Evolutionary conservation across 441 rosid genomes (phyloP).

Genomic region (Daphne laureola): DNA sequence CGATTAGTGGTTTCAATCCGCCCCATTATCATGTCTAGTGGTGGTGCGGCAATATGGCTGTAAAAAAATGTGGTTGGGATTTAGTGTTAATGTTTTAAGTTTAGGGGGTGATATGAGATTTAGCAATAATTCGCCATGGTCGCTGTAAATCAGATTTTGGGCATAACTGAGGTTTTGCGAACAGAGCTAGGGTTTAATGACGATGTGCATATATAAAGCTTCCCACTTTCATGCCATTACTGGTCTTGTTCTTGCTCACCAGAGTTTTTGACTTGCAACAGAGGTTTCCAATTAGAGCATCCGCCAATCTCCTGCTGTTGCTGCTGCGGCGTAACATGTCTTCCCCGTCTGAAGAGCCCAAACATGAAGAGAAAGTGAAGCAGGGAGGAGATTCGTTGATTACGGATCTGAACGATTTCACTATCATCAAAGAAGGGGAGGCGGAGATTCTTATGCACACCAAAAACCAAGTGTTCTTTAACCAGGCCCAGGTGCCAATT

Average conservation of each 20-base stretch:
- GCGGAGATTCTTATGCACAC: conserved; percentile 95
- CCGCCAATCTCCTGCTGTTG: conserved; percentile 1
- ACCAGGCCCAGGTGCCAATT: conserved; percentile 81
- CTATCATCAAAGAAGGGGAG: conserved; percentile 85
- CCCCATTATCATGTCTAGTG: too few species aligned
- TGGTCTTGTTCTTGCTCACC: neutral
- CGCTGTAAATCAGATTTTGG: too few species aligned
- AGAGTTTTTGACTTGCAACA: conserved; percentile 5
- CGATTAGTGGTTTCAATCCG: too few species aligned
- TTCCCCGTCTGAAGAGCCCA: neutral
- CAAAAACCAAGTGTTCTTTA: conserved; percentile 87
- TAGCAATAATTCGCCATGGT: too few species aligned
- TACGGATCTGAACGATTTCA: conserved; percentile 56
- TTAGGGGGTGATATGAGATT: too few species aligned
- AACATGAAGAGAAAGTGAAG: conserved; percentile 9
- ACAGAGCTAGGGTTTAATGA: too few species aligned
- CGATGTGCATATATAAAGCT: neutral
- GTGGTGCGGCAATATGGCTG: too few species aligned
- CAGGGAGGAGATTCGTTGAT: conserved; percentile 20
- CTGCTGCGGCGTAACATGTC: conserved; percentile 3
- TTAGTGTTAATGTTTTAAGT: too few species aligned
- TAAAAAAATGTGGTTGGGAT: too few species aligned
- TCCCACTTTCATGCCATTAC: neutral
- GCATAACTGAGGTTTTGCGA: too few species aligned
- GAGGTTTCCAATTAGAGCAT: neutral